Evolutionary conservation across 345 rosid genomes (phyloP), one percentile per base, ranked within the genome.

Genomic region (Rubroshorea leprosula): DNA sequence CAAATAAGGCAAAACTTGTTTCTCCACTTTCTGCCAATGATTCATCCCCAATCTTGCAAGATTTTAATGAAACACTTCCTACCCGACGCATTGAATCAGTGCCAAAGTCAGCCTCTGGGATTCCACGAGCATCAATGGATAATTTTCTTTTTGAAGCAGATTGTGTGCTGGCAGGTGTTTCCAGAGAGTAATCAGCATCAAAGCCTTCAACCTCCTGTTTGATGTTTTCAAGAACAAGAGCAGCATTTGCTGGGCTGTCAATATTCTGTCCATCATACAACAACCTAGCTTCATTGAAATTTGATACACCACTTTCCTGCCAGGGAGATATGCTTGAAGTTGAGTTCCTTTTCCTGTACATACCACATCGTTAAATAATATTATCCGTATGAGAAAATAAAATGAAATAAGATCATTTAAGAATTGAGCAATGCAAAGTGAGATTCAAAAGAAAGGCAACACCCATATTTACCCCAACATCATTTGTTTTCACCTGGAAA

Each of bases 211-310:
- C 91, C 79, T 89, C 99, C 66, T 86, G 89, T 61, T 93, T 93
- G 55, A 93, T 89, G 63, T 87, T 83, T 70, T 93, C 97, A 60
- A 93, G 97, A 61, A 93, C 78, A 63, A 92, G 86, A 26, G 94
- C 91, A 0, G 97, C 83, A 52, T 93, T 93, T 11, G 88, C 81
- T 10, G 97, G 99, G 69, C 97, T 87, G 66, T 89, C 93, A 65
- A 91, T 88, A 60, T 55, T 60, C 22, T 80, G 73, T 21, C 96
- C 96, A 60, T 91, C 98, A 39, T 82, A 86, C 29, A 91, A 72
- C 60, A 91, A 66, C 67, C 87, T 72, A 23, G 82, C 72, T 66
- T 79, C 88, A 52, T 80, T 79, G 66, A 78, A 76, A 72, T 79
- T 86, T 1, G 81, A 70, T 61, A 62, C 65, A 9, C 73, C 60